Evolutionary conservation across 768 basidiomycete genomes (phyloP).

Genomic region (Trametes maxima): DNA sequence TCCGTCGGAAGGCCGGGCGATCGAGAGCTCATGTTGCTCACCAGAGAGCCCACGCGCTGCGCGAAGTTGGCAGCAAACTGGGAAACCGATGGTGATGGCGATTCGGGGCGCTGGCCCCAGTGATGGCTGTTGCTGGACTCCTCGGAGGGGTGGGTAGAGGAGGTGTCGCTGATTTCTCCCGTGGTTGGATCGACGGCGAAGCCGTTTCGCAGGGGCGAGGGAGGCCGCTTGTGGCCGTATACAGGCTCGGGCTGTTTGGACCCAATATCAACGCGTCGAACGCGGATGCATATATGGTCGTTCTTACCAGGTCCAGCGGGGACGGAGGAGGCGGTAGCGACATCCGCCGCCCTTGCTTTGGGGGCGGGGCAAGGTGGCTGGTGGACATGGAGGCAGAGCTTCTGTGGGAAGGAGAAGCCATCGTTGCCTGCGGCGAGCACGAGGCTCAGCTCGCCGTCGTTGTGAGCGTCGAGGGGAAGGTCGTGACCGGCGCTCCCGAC

Average conservation of each 20-base stretch:
- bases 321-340: conserved; percentile 41
- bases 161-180: conserved; percentile 42
- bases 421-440: conserved; percentile 28
- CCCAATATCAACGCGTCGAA: conserved; percentile 16
- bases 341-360: conserved; percentile 39
- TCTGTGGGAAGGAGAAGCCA: conserved; percentile 35
- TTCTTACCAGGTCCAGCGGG: conserved; percentile 44
- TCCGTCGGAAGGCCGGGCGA: conserved; percentile 57
- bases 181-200: conserved; percentile 58
- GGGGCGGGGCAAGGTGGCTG: conserved; percentile 33
- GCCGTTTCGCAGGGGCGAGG: conserved; percentile 73
- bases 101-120: conserved; percentile 53
- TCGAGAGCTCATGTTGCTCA: conserved; percentile 45
- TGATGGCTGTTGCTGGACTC: conserved; percentile 48
- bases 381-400: conserved; percentile 27
- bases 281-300: background rate
- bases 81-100: conserved; percentile 71
- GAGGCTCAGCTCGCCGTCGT: conserved; percentile 33
- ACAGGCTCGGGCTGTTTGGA: conserved; percentile 47
- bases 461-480: conserved; percentile 30
- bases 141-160: conserved; percentile 29
- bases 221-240: conserved; percentile 52
- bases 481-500: conserved; percentile 17
- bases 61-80: conserved; percentile 75
- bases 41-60: conserved; percentile 70